phyloP scores from a whole-genome alignment of 2,329 filamentous ascomycete species.

The Plectosphaerella plurivora region DNA sequence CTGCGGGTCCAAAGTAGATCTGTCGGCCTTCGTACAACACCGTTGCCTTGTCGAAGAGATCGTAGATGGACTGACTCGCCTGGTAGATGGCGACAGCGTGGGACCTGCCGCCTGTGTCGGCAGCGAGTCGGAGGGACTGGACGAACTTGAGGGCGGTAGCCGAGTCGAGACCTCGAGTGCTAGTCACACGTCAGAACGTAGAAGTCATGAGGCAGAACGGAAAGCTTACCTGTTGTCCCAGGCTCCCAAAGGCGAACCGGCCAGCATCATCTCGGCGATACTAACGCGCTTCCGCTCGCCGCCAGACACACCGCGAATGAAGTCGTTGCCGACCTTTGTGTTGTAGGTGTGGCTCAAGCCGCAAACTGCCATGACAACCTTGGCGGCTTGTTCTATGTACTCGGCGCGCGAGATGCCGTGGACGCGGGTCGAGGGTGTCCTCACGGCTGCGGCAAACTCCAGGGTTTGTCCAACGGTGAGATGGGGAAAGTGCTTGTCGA shows the following conservation, averaged over 20 bases:
- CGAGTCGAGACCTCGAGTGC: slow-evolving; percentile 67
- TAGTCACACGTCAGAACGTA: slow-evolving; percentile 8
- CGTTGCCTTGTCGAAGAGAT: slow-evolving; percentile 69
- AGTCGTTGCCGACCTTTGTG: slow-evolving; percentile 72
- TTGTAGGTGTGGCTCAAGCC: slow-evolving; percentile 68
- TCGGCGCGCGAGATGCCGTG: slow-evolving; percentile 57
- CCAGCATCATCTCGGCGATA: slow-evolving; percentile 73
- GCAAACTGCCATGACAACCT: slow-evolving; percentile 66
- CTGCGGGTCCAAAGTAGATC: slow-evolving; percentile 68
- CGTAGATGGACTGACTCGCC: slow-evolving; percentile 64
- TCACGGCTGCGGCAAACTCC: slow-evolving; percentile 64
- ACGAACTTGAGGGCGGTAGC: slow-evolving; percentile 72
- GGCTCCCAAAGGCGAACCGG: slow-evolving; percentile 46
- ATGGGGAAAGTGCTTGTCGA: slow-evolving; percentile 73
- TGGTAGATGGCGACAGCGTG: slow-evolving; percentile 69
- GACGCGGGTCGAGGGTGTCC: slow-evolving; percentile 62
- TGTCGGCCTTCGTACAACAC: slow-evolving; percentile 74
- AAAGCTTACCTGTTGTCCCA: slow-evolving; percentile 63
- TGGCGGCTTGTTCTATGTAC: slow-evolving; percentile 57
- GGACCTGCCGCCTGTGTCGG: slow-evolving; percentile 58
- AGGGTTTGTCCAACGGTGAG: slow-evolving; percentile 72
- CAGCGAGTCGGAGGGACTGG: slow-evolving; percentile 58
- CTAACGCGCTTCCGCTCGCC: slow-evolving; percentile 76
- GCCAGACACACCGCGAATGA: slow-evolving; percentile 66
- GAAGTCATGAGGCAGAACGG: neutral